These are phyloP conservation scores for Pachyrhizus erosus DNA, from an alignment of 306 rosid genomes.

Conservation along the genomic window DNA sequence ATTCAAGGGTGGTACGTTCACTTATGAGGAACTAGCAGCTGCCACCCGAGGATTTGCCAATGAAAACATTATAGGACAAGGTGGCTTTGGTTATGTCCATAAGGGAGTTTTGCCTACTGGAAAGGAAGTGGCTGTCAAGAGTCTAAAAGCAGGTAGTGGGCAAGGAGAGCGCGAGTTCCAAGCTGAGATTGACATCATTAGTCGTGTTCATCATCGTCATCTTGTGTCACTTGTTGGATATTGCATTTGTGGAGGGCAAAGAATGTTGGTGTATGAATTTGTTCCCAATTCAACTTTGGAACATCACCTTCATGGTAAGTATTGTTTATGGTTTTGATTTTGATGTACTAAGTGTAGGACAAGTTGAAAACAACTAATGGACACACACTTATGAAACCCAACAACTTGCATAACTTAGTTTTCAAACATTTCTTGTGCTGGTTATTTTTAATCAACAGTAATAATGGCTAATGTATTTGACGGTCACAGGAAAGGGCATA, in stretches of 20 bases:
- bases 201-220: slow-evolving; percentile 84
- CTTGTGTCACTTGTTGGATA: slow-evolving; percentile 82
- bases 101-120: slow-evolving; percentile 80
- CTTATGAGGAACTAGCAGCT: slow-evolving; percentile 74
- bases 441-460: not conserved
- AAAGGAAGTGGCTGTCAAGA: slow-evolving; percentile 79
- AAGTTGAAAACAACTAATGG: not conserved
- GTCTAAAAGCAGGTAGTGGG: slow-evolving; percentile 70
- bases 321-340: not conserved
- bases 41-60: slow-evolving; percentile 72
- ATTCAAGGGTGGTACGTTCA: slow-evolving; percentile 72
- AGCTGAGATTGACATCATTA: slow-evolving; percentile 83
- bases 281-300: slow-evolving; percentile 67
- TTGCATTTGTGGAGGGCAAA: slow-evolving; percentile 69
- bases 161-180: slow-evolving; percentile 83
- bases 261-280: slow-evolving; percentile 84
- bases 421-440: not conserved
- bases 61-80: slow-evolving; percentile 76
- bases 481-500: slow-evolving; percentile 58
- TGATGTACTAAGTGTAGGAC: not conserved
- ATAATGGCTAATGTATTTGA: not conserved
- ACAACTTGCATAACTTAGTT: not conserved
- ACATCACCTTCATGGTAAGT: slow-evolving; percentile 69
- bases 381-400: not conserved
- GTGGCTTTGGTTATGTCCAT: slow-evolving; percentile 89